These are phyloP conservation scores for Cruciata laevipes DNA, from an alignment of 257 asterid genomes.

Conservation along the genomic window DNA sequence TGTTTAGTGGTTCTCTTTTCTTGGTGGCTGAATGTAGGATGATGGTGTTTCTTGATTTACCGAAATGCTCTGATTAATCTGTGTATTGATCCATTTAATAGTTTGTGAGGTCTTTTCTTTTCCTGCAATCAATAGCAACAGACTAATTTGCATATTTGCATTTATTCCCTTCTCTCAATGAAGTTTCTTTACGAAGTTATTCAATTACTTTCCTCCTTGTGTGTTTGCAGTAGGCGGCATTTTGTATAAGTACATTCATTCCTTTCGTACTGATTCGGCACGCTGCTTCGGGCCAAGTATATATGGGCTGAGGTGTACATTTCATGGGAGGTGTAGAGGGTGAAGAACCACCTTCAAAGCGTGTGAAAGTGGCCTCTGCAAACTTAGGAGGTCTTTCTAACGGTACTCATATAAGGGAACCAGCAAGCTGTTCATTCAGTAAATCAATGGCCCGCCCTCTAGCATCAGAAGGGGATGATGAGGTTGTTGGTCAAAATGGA, in stretches of 20 bases:
- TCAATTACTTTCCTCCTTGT: conserved; percentile 6
- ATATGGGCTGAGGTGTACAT: conserved; percentile 76
- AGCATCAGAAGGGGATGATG: conserved; percentile 52
- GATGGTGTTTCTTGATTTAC: background rate
- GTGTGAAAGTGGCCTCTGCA: conserved; percentile 57
- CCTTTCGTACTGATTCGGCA: conserved; percentile 7
- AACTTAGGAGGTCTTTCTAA: conserved; percentile 41
- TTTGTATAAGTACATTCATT: background rate
- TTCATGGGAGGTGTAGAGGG: conserved; percentile 91
- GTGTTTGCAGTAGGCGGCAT: conserved; percentile 11
- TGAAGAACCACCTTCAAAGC: conserved; percentile 77
- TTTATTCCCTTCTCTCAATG: background rate
- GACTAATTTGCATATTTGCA: background rate
- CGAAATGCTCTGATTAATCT: background rate
- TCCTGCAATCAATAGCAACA: conserved; percentile 5
- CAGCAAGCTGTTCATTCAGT: conserved; percentile 41
- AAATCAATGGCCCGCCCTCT: conserved; percentile 60
- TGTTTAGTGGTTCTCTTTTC: background rate
- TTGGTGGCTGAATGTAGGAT: background rate
- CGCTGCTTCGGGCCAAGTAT: conserved; percentile 25
- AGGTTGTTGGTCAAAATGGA: conserved; percentile 66
- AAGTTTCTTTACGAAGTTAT: background rate
- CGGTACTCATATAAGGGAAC: conserved; percentile 41
- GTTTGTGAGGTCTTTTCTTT: background rate
- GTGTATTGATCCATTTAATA: background rate